Evolutionary conservation across 441 rosid genomes (phyloP).

Genomic region (Sinapis alba): DNA sequence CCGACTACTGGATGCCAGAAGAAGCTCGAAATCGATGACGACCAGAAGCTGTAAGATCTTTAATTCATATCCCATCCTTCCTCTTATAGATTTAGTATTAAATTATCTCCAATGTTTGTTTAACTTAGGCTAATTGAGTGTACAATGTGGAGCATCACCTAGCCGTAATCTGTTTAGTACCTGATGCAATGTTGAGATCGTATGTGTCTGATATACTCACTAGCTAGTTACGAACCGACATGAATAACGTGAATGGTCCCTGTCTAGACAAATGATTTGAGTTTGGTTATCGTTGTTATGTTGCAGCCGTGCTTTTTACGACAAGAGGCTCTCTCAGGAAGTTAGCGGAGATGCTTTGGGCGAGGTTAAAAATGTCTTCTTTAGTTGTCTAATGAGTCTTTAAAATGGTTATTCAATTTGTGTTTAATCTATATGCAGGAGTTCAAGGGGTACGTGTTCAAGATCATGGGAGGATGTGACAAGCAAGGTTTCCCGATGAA

Average conservation of each 20-base stretch:
- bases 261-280: background rate
- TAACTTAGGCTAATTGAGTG: background rate
- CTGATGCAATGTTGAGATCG: background rate
- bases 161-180: background rate
- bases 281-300: background rate
- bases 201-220: background rate
- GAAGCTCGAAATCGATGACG: conserved; percentile 78
- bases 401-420: background rate
- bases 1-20: conserved; percentile 78
- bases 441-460: conserved; percentile 60
- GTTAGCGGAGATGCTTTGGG: conserved; percentile 62
- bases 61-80: background rate
- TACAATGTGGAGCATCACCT: background rate
- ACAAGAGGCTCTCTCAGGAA: conserved; percentile 67
- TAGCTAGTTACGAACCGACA: background rate
- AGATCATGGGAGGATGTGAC: conserved; percentile 70
- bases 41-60: conserved; percentile 58
- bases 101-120: background rate
- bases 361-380: conserved; percentile 38
- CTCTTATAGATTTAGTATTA: background rate
- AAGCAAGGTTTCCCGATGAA: conserved; percentile 72
- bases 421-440: conserved; percentile 38
- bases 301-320: conserved; percentile 58
- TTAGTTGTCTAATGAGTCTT: too few relatives aligned
- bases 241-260: background rate